Evolutionary conservation across 1,284 basidiomycete species (phyloP).

Genomic region (Golubevia sp.): DNA sequence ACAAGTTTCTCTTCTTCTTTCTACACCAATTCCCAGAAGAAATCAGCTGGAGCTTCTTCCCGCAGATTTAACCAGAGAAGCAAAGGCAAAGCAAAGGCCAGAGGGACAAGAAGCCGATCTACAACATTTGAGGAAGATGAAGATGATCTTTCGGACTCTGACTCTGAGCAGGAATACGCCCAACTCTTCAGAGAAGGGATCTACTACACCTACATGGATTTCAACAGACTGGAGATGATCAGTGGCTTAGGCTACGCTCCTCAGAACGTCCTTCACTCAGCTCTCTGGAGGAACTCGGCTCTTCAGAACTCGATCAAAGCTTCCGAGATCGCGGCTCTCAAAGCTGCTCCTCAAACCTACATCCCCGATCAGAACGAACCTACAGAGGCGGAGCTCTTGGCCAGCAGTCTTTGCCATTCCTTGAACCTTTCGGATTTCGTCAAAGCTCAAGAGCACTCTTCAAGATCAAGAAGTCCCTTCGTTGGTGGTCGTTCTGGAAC

Average conservation of each 20-base stretch:
- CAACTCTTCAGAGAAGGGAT: slow-evolving; percentile 78
- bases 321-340: neutral
- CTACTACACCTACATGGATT: slow-evolving; percentile 87
- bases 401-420: neutral
- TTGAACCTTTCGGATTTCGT: neutral
- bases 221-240: slow-evolving; percentile 73
- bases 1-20: neutral
- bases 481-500: neutral
- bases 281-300: slow-evolving; percentile 77
- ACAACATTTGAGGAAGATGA: slow-evolving; percentile 15
- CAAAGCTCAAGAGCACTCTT: neutral
- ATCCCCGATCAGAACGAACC: neutral
- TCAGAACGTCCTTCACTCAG: slow-evolving; percentile 71
- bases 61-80: neutral
- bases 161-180: slow-evolving; percentile 39
- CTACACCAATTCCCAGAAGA: neutral
- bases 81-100: neutral
- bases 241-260: slow-evolving; percentile 75
- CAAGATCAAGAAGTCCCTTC: neutral
- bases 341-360: neutral
- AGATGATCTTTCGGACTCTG: slow-evolving; percentile 8
- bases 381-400: neutral
- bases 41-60: neutral
- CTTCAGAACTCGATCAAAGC: neutral
- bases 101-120: neutral